Percentiles rank a stretch among this genome's conserved stretches.
Evolutionary conservation across 1,139 yeast genomes (phyloP).

Genomic region (Suhomyces guaymorum): DNA sequence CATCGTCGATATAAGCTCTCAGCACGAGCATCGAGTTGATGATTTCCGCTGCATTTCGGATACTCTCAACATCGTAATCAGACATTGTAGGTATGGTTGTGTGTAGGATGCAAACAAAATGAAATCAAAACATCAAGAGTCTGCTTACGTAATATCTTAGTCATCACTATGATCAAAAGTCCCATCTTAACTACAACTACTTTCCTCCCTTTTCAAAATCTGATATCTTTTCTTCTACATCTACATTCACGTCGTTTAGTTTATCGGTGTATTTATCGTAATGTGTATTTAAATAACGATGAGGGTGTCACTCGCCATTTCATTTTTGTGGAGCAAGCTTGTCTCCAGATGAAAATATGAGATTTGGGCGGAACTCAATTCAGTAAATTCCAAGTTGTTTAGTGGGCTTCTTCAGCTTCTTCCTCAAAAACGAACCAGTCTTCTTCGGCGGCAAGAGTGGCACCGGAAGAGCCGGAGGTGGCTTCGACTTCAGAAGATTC

Average conservation of each 20-base stretch:
- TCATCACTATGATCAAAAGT: too few relatives aligned
- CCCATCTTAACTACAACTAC: too few relatives aligned
- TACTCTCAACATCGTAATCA: slow-evolving; percentile 32
- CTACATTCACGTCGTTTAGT: not conserved
- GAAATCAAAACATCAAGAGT: slow-evolving; percentile 8
- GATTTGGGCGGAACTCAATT: slow-evolving; percentile 1
- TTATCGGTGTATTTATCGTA: slow-evolving; percentile 10
- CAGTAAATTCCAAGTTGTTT: slow-evolving; percentile 9
- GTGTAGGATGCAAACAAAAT: not conserved
- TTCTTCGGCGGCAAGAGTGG: slow-evolving; percentile 52
- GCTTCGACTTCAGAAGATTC: slow-evolving; percentile 78
- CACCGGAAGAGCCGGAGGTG: slow-evolving; percentile 26
- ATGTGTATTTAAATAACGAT: slow-evolving; percentile 10
- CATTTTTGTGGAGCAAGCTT: not conserved
- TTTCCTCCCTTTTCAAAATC: too few relatives aligned
- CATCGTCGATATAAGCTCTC: slow-evolving; percentile 39
- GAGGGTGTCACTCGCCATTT: not conserved
- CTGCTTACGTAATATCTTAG: slow-evolving; percentile 5
- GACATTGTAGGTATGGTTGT: slow-evolving; percentile 3
- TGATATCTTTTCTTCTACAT: too few relatives aligned
- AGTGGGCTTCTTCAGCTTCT: slow-evolving; percentile 73
- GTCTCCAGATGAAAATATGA: not conserved
- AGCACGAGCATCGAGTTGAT: slow-evolving; percentile 39
- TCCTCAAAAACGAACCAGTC: slow-evolving; percentile 86
- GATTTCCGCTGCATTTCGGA: slow-evolving; percentile 40